Base-by-base conservation (phyloP, 371 early-diverging fungal genomes). In the Dinochytrium kinnereticum region DNA sequence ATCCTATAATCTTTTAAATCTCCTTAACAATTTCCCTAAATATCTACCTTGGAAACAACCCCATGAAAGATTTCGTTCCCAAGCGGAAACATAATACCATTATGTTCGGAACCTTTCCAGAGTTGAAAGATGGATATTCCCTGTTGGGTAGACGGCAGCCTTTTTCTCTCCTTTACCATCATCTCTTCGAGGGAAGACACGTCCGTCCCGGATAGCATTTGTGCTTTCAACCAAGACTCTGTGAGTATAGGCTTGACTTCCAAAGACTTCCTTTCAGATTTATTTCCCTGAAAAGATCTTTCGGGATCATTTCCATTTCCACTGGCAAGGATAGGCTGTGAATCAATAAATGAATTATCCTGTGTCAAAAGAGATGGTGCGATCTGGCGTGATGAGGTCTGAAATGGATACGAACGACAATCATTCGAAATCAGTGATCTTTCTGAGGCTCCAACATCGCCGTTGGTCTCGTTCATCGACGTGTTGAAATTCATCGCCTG, bases 131-230 rank as follows among this genome's bases (percentile, higher is more conserved):
- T n/a, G 39, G 51, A 64, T 64, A 39, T 44, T 71, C 51, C 49
- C 24, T 26, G 79, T 77, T 5, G 74, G 77, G 17, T 74, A 69
- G 15, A 67, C 51, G 72, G 57, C 17, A 77, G 77, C 50, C 79
- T 64, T 40, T 72, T 74, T 40, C 81, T 66, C 59, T 79, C 79
- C 44, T 79, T 80, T 34, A 76, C 33, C 70, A 80, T 57, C 66
- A 55, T 7, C 51, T 73, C 73, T 72, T 67, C 44, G 39, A 31
- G 55, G 26, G 26, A 21, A 21, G 55, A 5, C 5, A 15, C 5
- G 26, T n/a, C 55, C 5, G 55, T 5, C 26, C 26, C 24, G 10
- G n/a, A n/a, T 7, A 19, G 19, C 7, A 13, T 44, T 44, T 44
- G n/a, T n/a, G n/a, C 44, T 19, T 19, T 44, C 7, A 44, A 19